phyloP scores from a whole-genome alignment of 1,284 basidiomycete species.

The Cutaneotrichosporon sp. region DNA sequence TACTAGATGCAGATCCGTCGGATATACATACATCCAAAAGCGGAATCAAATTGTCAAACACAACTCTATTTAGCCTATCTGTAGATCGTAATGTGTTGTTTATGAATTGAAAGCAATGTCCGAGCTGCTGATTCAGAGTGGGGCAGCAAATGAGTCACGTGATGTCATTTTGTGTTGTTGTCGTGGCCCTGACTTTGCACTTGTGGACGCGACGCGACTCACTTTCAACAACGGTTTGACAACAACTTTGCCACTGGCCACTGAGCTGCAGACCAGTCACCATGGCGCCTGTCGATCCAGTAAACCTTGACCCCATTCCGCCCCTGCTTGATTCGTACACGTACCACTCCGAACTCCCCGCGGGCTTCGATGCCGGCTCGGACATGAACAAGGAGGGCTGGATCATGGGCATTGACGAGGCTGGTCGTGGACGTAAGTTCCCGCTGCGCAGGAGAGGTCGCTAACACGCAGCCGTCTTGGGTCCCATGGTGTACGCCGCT shows the following conservation, averaged over 20 bases:
- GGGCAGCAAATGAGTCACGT: too few relatives aligned
- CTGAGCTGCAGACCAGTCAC: neutral
- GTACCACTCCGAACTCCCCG: constrained; percentile 72
- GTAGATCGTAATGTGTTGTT: too few relatives aligned
- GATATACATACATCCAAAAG: too few relatives aligned
- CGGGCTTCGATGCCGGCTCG: constrained; percentile 46
- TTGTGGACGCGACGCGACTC: constrained; percentile 7
- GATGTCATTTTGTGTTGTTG: too few relatives aligned
- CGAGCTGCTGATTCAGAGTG: too few relatives aligned
- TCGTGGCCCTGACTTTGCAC: neutral
- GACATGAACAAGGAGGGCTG: constrained; percentile 53
- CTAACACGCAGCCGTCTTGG: constrained; percentile 20
- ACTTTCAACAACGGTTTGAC: neutral
- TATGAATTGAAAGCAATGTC: too few relatives aligned
- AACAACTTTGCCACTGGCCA: neutral
- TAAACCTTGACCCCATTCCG: constrained; percentile 54
- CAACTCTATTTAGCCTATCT: too few relatives aligned
- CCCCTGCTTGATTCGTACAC: constrained; percentile 70
- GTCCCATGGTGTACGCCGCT: constrained; percentile 88
- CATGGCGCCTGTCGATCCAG: constrained; percentile 30
- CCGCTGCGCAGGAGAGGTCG: neutral
- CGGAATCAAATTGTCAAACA: too few relatives aligned
- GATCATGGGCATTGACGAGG: constrained; percentile 93
- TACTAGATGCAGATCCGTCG: too few relatives aligned
- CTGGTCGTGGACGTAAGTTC: constrained; percentile 70